Base-by-base conservation (phyloP, 1,139 yeast genomes). In the Suhomyces wounanorum region DNA sequence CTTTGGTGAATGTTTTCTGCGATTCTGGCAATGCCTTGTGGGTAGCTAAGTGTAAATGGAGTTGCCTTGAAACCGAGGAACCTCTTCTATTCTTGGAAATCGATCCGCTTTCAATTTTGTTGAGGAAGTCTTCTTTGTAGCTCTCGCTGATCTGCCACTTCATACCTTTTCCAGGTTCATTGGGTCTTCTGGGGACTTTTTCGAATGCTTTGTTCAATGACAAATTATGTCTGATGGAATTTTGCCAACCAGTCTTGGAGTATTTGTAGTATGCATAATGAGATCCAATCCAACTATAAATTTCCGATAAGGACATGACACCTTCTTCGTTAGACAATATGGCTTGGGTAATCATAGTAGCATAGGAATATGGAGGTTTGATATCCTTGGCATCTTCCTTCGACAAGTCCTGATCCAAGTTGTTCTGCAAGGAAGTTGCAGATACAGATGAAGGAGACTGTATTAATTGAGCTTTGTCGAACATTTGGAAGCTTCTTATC, bases 151-250 rank as follows among this genome's bases (percentile, higher is more conserved):
- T 92, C 70, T 91, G 96, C 99, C 99, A 94, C 70, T 94, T 94
- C 96, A 94, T 94, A 56, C 99, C 99, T 68, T 94, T 94, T 30
- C 99, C 99, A 0, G 99, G 97, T 69, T 94, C 98, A 67, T 90
- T 88, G 17, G 96, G 94, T 66, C 89, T 83, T 63, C 99, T 80
- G 25, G 99, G 97, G 25, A 92, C 97, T 70, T 94, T 94, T 64
- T 92, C 98, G 63, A 89, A 89, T 9, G 96, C 94, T 66, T 89
- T 89, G 67, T 88, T 89, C 49, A 89, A 72, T 2, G 95, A 87
- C 44, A 89, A 68, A 64, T 89, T 89, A 64, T 89, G 96, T 53
- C 96, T 81, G 55, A 88, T 88, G 10, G 92, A 85, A 67, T 89
- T 89, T 67, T 89, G 96, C 96, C 84, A 80, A 65, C 99, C 99